A percentile compares a stretch with the other conserved stretches of the same genome.
These are phyloP conservation scores for Naganishia albida DNA, from an alignment of 1,284 basidiomycete species.

Conservation along the genomic window DNA sequence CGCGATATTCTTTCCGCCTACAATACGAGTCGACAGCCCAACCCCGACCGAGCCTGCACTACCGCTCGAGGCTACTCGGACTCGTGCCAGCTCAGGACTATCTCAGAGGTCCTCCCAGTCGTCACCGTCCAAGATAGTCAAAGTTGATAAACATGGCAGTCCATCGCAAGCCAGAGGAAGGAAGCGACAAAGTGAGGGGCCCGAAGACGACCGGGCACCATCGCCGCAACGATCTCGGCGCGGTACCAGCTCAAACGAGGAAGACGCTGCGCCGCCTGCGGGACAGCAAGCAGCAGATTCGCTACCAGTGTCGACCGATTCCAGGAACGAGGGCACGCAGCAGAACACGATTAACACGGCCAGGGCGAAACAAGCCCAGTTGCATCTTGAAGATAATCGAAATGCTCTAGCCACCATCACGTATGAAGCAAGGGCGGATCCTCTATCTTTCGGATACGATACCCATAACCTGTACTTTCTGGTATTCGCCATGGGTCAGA, in stretches of 20 bases:
- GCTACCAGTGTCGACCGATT: neutral
- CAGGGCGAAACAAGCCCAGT: neutral
- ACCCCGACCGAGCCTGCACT: neutral
- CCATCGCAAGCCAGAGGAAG: neutral
- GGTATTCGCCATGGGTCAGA: conserved; percentile 27
- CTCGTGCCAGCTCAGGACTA: neutral
- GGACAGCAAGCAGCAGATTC: neutral
- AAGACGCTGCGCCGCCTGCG: neutral
- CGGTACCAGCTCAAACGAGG: neutral
- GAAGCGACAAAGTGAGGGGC: too few relatives aligned
- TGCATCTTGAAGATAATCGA: conserved; percentile 12
- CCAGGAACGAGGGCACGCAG: neutral
- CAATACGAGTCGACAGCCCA: neutral
- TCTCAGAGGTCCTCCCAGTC: neutral
- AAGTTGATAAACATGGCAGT: neutral
- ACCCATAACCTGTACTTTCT: conserved; percentile 6
- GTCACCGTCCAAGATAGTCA: neutral
- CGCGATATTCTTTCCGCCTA: conserved; percentile 13
- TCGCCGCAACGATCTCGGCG: neutral
- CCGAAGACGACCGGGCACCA: too few relatives aligned
- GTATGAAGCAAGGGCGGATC: conserved; percentile 2
- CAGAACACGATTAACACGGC: neutral
- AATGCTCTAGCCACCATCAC: conserved; percentile 18
- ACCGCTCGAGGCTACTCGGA: neutral
- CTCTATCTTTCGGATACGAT: conserved; percentile 4